These are phyloP conservation scores for Thielaviopsis euricoi DNA, from an alignment of 2,329 filamentous ascomycete species.

Conservation along the genomic window DNA sequence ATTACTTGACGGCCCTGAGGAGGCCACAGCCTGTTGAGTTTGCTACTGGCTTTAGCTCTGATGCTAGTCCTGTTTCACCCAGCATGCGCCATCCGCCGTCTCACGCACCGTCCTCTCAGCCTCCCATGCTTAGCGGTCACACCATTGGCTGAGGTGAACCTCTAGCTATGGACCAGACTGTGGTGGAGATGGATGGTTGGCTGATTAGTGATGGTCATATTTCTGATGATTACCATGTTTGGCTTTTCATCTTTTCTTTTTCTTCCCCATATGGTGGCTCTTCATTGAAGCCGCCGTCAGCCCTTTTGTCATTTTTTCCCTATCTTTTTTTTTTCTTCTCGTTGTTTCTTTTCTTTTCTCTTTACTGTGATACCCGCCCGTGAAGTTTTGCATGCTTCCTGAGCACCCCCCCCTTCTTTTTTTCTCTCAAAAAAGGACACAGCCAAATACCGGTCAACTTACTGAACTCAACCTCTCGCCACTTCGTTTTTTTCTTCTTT, in stretches of 20 bases:
- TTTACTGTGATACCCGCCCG: constrained; percentile 12
- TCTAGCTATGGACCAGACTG: background rate
- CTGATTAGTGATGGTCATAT: background rate
- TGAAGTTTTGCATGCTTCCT: constrained; percentile 1
- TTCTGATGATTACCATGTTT: background rate
- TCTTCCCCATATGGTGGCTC: too few relatives aligned
- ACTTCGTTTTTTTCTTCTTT: background rate
- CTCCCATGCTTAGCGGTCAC: constrained; percentile 36
- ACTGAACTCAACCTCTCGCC: background rate
- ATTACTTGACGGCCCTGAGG: constrained; percentile 72
- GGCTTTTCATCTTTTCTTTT: background rate
- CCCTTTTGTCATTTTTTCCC: too few relatives aligned
- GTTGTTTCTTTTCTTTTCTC: constrained; percentile 2
- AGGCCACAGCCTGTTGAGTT: constrained; percentile 27
- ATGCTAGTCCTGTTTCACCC: background rate
- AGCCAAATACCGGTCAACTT: background rate
- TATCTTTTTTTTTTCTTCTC: constrained; percentile 12
- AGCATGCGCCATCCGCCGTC: constrained; percentile 1
- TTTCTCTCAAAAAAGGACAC: constrained; percentile 10
- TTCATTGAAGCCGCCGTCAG: background rate
- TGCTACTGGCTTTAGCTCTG: background rate
- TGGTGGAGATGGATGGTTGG: too few relatives aligned
- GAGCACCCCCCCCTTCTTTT: constrained; percentile 1
- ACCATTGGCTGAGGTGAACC: constrained; percentile 27
- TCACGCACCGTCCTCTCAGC: constrained; percentile 18